These are phyloP conservation scores for Podospora tetraspora DNA, from an alignment of 495 filamentous ascomycete species.

Conservation along the genomic window DNA sequence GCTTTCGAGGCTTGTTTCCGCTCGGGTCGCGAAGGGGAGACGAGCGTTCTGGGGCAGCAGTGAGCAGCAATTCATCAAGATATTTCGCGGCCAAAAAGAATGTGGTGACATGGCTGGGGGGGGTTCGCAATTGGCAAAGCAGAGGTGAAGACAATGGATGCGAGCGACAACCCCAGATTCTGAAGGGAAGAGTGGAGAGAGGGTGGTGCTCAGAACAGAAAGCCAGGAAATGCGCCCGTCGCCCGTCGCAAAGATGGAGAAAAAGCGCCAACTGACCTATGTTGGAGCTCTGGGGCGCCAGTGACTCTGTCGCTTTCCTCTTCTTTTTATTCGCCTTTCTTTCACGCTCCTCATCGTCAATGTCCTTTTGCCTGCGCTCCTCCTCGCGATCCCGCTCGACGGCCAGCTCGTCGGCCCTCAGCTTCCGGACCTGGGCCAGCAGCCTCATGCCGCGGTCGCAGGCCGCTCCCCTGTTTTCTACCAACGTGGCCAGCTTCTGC, in stretches of 20 bases:
- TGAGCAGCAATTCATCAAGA: conserved; percentile 7
- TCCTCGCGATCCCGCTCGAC: conserved; percentile 37
- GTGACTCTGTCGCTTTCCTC: conserved; percentile 45
- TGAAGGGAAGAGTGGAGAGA: neutral
- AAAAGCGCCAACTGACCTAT: conserved; percentile 50
- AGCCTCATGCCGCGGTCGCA: conserved; percentile 72
- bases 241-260: conserved; percentile 4
- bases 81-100: neutral
- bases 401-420: conserved; percentile 45
- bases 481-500: conserved; percentile 57
- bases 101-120: neutral
- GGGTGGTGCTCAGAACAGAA: neutral
- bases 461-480: conserved; percentile 54
- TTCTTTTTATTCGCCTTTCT: conserved; percentile 54
- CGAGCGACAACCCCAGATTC: neutral
- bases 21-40: conserved; percentile 39
- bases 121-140: neutral
- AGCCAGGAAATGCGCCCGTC: conserved; percentile 3
- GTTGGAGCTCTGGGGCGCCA: conserved; percentile 63
- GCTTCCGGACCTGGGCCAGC: conserved; percentile 58
- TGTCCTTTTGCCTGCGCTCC: conserved; percentile 35
- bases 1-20: conserved; percentile 41
- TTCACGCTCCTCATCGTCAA: conserved; percentile 44
- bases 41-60: conserved; percentile 34
- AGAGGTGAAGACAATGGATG: neutral